phyloP scores from a whole-genome alignment of 1,139 yeast species.

The Wickerhamiella pararugosa region DNA sequence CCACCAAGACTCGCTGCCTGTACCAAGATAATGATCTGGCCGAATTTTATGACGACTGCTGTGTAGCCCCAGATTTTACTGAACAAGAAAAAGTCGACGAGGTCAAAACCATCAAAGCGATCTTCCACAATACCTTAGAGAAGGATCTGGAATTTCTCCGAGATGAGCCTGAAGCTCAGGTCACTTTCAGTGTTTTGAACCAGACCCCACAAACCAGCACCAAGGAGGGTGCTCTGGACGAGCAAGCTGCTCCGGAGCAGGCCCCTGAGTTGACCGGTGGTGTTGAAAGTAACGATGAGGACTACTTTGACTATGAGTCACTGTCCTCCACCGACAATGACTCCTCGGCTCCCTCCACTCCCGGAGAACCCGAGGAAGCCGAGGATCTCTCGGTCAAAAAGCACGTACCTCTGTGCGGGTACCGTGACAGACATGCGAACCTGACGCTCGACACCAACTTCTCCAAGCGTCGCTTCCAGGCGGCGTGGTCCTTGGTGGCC shows the following conservation, averaged over 20 bases:
- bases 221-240: neutral
- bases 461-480: slow-evolving; percentile 13
- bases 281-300: slow-evolving; percentile 5
- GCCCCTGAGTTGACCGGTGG: slow-evolving; percentile 4
- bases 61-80: too few relatives aligned
- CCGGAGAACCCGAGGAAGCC: too few relatives aligned
- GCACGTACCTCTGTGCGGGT: neutral
- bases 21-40: neutral
- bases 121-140: too few relatives aligned
- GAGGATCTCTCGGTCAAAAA: too few relatives aligned
- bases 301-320: slow-evolving; percentile 11
- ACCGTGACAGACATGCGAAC: slow-evolving; percentile 7
- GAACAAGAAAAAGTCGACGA: too few relatives aligned
- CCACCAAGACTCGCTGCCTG: slow-evolving; percentile 3
- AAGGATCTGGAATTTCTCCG: neutral
- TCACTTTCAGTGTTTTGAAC: slow-evolving; percentile 7
- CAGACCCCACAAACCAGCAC: neutral
- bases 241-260: neutral
- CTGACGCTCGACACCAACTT: slow-evolving; percentile 9
- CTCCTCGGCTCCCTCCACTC: too few relatives aligned
- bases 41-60: neutral
- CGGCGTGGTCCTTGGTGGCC: slow-evolving; percentile 15
- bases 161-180: slow-evolving; percentile 4
- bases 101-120: too few relatives aligned
- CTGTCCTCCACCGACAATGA: slow-evolving; percentile 2